Base-by-base conservation (phyloP, 2,329 filamentous ascomycete genomes). In the Colletotrichum sp. region DNA sequence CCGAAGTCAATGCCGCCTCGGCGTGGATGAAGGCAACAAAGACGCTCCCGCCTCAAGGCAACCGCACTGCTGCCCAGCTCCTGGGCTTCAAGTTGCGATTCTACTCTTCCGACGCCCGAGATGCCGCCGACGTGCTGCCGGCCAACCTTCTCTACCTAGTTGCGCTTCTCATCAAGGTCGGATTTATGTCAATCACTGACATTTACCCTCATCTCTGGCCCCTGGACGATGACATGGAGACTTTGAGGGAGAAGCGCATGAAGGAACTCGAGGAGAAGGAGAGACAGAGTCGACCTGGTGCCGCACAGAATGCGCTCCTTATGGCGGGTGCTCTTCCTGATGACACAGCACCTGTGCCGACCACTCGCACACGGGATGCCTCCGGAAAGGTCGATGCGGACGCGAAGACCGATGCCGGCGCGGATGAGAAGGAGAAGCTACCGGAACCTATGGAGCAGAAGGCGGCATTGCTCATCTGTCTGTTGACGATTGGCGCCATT, bases 41-140 rank as follows among this genome's bases (percentile, higher is more conserved):
- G 72, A 98, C 95, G 0, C 86, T 97, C 5, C 96, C 96, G 6
- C 95, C 96, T 2, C 89, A 91, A 34, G 97, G 98, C 34, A 99
- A 98, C 83, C 92, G 94, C 59, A 95, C 98, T 75, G 97, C 97
- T 2, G 98, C 98, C 34, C 97, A 99, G 83, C 90, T 99, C 5
- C 92, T 99, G 16, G 97, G 97, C 6, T 99, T 99, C 89, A 99
- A 99, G 85, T 90, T 99, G 67, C 95, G 95, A 16, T 99, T 98
- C 84, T 99, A 99, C 82, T 94, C 95, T 55, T 98, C 95, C 0
- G 89, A 93, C 32, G 93, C 94, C 44, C 92, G 96, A 72, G 92
- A 95, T 75, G 90, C 93, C 70, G 88, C 90, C 2, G 97, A 99
- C 81, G 89, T 93, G 4, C 89, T 99, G 3, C 97, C 97, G 0